A percentile compares a stretch with the other conserved stretches of the same genome.
phyloP scores from a whole-genome alignment of 495 filamentous ascomycete species.

The Pseudotulostoma volvatum region DNA sequence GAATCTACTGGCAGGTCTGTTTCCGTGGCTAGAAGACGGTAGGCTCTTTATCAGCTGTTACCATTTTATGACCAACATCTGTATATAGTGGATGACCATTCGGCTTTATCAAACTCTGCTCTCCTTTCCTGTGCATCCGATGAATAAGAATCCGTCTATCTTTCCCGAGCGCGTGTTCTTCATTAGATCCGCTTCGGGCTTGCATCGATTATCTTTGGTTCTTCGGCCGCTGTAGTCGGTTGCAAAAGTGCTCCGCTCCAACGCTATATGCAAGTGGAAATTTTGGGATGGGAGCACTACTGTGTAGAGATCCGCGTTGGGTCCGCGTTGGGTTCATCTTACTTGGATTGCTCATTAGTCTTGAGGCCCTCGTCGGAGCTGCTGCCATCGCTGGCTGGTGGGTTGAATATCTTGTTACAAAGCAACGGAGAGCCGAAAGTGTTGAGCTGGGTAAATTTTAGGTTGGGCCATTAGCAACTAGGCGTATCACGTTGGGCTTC shows the following conservation, averaged over 20 bases:
- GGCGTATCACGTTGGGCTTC: no score
- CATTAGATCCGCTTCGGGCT: constrained; percentile 24
- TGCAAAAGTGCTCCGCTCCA: constrained; percentile 26
- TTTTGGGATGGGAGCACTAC: constrained; percentile 11
- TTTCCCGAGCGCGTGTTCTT: constrained; percentile 20
- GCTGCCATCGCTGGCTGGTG: constrained; percentile 23
- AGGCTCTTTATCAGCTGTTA: no score
- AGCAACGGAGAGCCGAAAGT: constrained; percentile 13
- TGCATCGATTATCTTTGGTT: constrained; percentile 16
- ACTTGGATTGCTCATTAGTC: constrained; percentile 24
- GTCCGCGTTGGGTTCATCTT: constrained; percentile 24
- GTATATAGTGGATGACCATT: constrained; percentile 14
- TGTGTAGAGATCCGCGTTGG: constrained; percentile 28
- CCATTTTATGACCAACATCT: no score
- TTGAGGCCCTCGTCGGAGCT: constrained; percentile 28
- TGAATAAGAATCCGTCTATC: constrained; percentile 23
- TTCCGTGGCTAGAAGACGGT: no score
- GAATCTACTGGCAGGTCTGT: no score
- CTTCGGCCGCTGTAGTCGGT: constrained; percentile 23
- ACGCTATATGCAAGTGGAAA: constrained; percentile 35
- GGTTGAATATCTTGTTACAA: constrained; percentile 24
- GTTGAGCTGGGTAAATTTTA: constrained; percentile 17
- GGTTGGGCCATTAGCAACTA: no score
- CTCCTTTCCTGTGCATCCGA: constrained; percentile 18
- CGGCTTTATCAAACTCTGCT: constrained; percentile 14